Percentiles rank a stretch among this genome's conserved stretches.
Evolutionary conservation across 73 alveolate species (phyloP).

Genomic region (Stentor roeselii): DNA sequence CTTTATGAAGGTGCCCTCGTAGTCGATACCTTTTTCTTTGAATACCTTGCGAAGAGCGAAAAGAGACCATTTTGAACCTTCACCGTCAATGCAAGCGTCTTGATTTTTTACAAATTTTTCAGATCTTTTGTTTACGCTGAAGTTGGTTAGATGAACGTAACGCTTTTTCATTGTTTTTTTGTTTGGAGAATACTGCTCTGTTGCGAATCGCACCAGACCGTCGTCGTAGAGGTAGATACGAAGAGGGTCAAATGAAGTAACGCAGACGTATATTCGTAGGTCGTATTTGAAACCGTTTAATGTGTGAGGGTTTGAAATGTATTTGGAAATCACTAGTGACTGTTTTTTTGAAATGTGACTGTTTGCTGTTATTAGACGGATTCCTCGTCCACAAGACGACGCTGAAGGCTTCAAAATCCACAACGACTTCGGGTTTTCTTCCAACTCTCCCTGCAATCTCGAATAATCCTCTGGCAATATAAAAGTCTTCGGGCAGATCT

Average conservation of each 20-base stretch:
- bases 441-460: conserved; percentile 72
- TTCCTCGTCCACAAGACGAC: conserved; percentile 95
- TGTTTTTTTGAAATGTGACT: conserved; percentile 52
- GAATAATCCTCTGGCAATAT: conserved; percentile 84
- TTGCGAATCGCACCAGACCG: conserved; percentile 92
- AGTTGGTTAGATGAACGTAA: conserved; percentile 90
- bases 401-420: conserved; percentile 96
- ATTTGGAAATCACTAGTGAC: conserved; percentile 58
- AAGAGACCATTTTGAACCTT: conserved; percentile 89
- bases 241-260: conserved; percentile 84
- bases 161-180: conserved; percentile 50
- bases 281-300: conserved; percentile 88
- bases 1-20: conserved; percentile 45
- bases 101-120: conserved; percentile 73
- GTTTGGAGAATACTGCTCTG: conserved; percentile 65
- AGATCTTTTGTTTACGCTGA: conserved; percentile 75
- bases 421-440: conserved; percentile 61
- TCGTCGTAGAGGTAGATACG: conserved; percentile 84
- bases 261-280: conserved; percentile 88
- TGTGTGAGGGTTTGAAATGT: conserved; percentile 83
- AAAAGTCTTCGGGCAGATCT: conserved; percentile 81
- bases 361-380: conserved; percentile 67
- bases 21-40: conserved; percentile 56
- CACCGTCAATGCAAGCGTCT: conserved; percentile 63
- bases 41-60: conserved; percentile 48